phyloP scores from a whole-genome alignment of 2,329 filamentous ascomycete species.

The Stagonosporopsis rhizophila region DNA sequence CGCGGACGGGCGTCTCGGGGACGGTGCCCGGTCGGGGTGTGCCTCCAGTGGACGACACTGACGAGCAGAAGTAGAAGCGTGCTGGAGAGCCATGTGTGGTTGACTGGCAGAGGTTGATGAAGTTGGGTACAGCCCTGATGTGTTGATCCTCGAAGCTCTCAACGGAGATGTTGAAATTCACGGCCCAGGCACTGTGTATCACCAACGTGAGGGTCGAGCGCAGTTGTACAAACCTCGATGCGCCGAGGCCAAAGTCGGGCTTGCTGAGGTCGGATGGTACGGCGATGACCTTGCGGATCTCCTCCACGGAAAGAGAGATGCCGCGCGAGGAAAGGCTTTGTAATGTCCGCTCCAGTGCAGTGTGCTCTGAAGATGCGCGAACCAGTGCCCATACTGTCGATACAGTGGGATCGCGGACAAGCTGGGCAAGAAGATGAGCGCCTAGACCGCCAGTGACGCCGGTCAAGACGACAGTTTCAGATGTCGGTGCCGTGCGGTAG shows the following conservation, averaged over 20 bases:
- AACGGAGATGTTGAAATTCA: slow-evolving; percentile 64
- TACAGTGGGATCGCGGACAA: slow-evolving; percentile 39
- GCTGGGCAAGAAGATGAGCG: slow-evolving; percentile 60
- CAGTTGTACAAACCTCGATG: slow-evolving; percentile 23
- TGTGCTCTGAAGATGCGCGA: slow-evolving; percentile 51
- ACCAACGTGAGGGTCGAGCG: slow-evolving; percentile 48
- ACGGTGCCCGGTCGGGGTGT: slow-evolving; percentile 48
- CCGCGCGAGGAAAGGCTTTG: slow-evolving; percentile 46
- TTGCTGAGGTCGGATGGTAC: slow-evolving; percentile 52
- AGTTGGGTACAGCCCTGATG: slow-evolving; percentile 55
- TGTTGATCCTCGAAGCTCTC: slow-evolving; percentile 58
- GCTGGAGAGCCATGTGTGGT: slow-evolving; percentile 46
- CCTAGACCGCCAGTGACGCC: slow-evolving; percentile 72
- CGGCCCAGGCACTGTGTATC: slow-evolving; percentile 63
- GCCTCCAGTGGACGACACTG: slow-evolving; percentile 52
- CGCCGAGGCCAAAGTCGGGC: slow-evolving; percentile 52
- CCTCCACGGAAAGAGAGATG: slow-evolving; percentile 41
- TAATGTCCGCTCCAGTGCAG: slow-evolving; percentile 45
- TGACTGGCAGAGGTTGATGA: slow-evolving; percentile 51
- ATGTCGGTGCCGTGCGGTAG: neutral
- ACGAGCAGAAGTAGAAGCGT: slow-evolving; percentile 56
- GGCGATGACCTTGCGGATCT: slow-evolving; percentile 43
- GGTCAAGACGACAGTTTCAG: slow-evolving; percentile 57
- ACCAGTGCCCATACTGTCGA: slow-evolving; percentile 61
- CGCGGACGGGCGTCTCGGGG: slow-evolving; percentile 47